phyloP scores from a whole-genome alignment of 495 filamentous ascomycete species.

The Penicillium canariense region DNA sequence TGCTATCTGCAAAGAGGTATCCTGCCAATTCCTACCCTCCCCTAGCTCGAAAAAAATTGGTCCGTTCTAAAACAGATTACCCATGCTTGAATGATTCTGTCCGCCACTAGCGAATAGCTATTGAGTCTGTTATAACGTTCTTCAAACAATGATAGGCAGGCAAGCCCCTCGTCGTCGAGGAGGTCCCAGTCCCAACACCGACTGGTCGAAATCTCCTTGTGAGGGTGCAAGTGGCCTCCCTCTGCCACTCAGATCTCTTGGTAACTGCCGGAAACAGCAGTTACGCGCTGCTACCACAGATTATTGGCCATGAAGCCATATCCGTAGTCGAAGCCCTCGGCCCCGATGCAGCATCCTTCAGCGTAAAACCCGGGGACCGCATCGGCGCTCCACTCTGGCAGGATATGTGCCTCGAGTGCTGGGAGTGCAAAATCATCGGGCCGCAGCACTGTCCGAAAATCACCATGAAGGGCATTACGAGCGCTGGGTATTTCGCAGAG shows the following conservation, averaged over 20 bases:
- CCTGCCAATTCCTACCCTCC: background rate
- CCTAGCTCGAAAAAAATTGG: no score
- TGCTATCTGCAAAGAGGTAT: slow-evolving; percentile 13
- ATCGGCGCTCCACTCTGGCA: slow-evolving; percentile 16
- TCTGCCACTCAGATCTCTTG: slow-evolving; percentile 17
- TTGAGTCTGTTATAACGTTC: no score
- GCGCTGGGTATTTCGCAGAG: slow-evolving; percentile 16
- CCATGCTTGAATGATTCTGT: no score
- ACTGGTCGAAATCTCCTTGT: slow-evolving; percentile 16
- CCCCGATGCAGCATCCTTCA: slow-evolving; percentile 9
- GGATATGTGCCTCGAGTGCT: slow-evolving; percentile 13
- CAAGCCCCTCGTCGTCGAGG: slow-evolving; percentile 9
- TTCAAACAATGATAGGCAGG: slow-evolving; percentile 1
- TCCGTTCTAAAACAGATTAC: no score
- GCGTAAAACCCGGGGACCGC: slow-evolving; percentile 12
- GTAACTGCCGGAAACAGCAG: background rate
- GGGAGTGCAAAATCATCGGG: slow-evolving; percentile 6
- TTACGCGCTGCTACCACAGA: background rate
- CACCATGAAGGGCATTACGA: slow-evolving; percentile 10
- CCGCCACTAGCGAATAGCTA: no score
- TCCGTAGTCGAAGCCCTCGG: slow-evolving; percentile 16
- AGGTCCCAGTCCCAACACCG: slow-evolving; percentile 15
- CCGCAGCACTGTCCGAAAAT: slow-evolving; percentile 6
- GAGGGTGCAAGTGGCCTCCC: slow-evolving; percentile 15
- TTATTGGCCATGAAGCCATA: slow-evolving; percentile 21